Conservation (phyloP, 345 rosid species). For the Durio zibethinus region DNA sequence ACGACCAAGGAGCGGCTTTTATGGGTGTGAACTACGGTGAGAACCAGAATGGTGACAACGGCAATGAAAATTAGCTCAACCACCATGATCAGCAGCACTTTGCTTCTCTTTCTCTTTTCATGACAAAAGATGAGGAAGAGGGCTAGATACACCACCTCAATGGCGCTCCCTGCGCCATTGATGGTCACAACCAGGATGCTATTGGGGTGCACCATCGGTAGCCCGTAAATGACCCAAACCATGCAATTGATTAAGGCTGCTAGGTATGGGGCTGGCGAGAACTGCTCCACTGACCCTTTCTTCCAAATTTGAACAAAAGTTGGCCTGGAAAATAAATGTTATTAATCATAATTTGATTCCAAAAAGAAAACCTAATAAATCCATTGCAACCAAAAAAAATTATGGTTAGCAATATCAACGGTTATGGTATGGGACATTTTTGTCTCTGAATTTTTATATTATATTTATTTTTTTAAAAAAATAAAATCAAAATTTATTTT, state of each 20-base stretch:
- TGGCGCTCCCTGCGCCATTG: slow-evolving; percentile 57
- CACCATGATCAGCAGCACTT: slow-evolving; percentile 24
- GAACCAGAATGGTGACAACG: slow-evolving; percentile 28
- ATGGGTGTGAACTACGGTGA: slow-evolving; percentile 46
- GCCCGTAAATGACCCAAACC: slow-evolving; percentile 81
- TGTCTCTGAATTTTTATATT: too few relatives aligned
- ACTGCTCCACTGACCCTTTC: slow-evolving; percentile 71
- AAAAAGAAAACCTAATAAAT: not conserved
- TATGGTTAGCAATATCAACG: too few relatives aligned
- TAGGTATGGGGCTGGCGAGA: slow-evolving; percentile 68
- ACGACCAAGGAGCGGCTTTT: slow-evolving; percentile 43
- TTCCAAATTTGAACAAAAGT: slow-evolving; percentile 69
- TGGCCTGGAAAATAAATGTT: slow-evolving; percentile 46
- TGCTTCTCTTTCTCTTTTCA: slow-evolving; percentile 36
- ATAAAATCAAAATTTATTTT: too few relatives aligned
- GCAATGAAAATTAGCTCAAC: slow-evolving; percentile 41
- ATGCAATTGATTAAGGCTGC: slow-evolving; percentile 78
- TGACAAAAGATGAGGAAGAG: slow-evolving; percentile 42
- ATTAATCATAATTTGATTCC: not conserved
- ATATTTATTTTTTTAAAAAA: too few relatives aligned
- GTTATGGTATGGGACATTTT: too few relatives aligned
- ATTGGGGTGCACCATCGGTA: slow-evolving; percentile 69
- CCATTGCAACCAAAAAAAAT: not conserved
- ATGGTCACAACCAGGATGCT: slow-evolving; percentile 69
- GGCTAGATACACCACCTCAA: slow-evolving; percentile 51